A percentile compares a stretch with the other conserved stretches of the same genome.
These are phyloP conservation scores for Mycosphaerelloides madeirae DNA, from an alignment of 2,329 filamentous ascomycete genomes.

Conservation along the genomic window DNA sequence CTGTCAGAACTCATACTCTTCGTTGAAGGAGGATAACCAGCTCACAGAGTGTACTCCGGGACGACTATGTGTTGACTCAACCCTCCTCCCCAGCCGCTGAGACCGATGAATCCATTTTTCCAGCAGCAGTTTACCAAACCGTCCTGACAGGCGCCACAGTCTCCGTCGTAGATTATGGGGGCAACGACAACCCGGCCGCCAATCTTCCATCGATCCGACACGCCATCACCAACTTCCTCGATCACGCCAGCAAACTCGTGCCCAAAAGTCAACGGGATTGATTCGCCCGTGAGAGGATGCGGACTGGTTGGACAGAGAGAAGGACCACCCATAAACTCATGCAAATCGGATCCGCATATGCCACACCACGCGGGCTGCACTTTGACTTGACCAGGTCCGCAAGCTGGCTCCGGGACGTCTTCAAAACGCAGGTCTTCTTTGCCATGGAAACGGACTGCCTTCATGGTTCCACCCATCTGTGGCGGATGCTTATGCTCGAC, in stretches of 20 bases:
- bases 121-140: constrained; percentile 53
- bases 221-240: constrained; percentile 49
- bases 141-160: constrained; percentile 49
- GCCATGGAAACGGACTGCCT: constrained; percentile 36
- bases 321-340: constrained; percentile 31
- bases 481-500: constrained; percentile 9
- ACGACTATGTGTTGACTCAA: constrained; percentile 50
- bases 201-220: constrained; percentile 41
- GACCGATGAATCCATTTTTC: constrained; percentile 50
- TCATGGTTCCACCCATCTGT: constrained; percentile 25
- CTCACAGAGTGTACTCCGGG: constrained; percentile 40
- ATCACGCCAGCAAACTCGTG: constrained; percentile 52
- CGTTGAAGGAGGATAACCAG: too few relatives aligned
- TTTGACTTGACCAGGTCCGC: constrained; percentile 34
- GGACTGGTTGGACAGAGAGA: constrained; percentile 46
- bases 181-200: constrained; percentile 43
- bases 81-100: constrained; percentile 52
- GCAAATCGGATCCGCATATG: constrained; percentile 22
- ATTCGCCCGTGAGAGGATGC: constrained; percentile 52
- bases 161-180: constrained; percentile 53
- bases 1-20: too few relatives aligned
- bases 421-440: constrained; percentile 34
- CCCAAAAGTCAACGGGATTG: constrained; percentile 49
- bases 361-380: constrained; percentile 36
- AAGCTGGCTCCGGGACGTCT: constrained; percentile 30